Conservation (phyloP, 805 yeast genomes). For the Metschnikowia henanensis region DNA sequence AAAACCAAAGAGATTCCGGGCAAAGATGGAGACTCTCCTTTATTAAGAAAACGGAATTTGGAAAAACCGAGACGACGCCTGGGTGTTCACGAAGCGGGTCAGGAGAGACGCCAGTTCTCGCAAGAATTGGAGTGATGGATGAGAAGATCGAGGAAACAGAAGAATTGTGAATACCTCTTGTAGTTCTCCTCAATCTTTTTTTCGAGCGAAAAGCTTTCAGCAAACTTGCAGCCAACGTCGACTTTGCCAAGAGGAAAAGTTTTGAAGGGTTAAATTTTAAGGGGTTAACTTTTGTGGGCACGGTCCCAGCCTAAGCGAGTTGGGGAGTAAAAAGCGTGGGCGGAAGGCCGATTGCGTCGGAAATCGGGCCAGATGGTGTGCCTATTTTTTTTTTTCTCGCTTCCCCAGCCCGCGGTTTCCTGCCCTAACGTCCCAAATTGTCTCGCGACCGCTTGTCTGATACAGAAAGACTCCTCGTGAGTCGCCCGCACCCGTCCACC, state of each 20-base stretch:
- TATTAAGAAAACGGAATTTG: too few species aligned
- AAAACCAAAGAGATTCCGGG: too few species aligned
- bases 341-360: conserved; percentile 3
- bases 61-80: too few species aligned
- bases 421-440: background rate
- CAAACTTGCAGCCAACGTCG: too few species aligned
- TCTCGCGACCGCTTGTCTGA: conserved; percentile 10
- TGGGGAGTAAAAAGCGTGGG: background rate
- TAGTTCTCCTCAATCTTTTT: too few species aligned
- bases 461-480: conserved; percentile 8
- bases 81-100: too few species aligned
- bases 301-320: background rate
- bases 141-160: too few species aligned
- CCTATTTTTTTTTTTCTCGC: background rate
- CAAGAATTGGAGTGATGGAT: too few species aligned
- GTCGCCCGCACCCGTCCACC: background rate
- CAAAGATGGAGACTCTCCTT: too few species aligned
- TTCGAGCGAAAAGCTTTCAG: too few species aligned
- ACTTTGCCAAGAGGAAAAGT: background rate
- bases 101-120: too few species aligned
- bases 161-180: too few species aligned
- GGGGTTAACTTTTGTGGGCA: background rate
- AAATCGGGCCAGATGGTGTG: background rate
- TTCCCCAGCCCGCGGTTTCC: background rate
- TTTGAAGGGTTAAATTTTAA: background rate